Percentiles rank a stretch among this genome's conserved stretches.
Evolutionary conservation across 306 rosid genomes (phyloP).

Genomic region (Quercus rubra): DNA sequence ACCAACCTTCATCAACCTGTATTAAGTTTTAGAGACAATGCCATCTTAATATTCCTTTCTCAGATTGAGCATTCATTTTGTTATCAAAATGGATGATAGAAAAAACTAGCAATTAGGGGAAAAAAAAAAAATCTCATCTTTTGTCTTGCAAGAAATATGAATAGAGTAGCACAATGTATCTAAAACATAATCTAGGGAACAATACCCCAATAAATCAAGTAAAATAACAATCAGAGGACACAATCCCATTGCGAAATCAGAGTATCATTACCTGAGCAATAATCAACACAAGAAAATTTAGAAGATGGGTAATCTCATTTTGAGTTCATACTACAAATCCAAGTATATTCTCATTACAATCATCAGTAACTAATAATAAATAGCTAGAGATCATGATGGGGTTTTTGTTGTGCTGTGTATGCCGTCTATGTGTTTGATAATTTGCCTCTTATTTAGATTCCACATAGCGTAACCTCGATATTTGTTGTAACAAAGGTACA

Average conservation of each 20-base stretch:
- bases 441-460: not conserved
- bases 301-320: not conserved
- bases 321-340: not conserved
- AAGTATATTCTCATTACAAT: not conserved
- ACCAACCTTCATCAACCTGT: too few relatives aligned
- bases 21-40: too few relatives aligned
- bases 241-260: not conserved
- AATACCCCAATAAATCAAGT: not conserved
- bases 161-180: too few relatives aligned
- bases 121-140: too few relatives aligned
- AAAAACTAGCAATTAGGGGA: too few relatives aligned
- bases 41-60: too few relatives aligned
- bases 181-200: too few relatives aligned
- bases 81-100: too few relatives aligned
- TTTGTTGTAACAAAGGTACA: not conserved
- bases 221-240: not conserved
- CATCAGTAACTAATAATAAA: not conserved
- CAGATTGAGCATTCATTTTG: too few relatives aligned
- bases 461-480: too few relatives aligned
- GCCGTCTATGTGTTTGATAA: not conserved
- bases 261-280: not conserved
- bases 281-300: not conserved
- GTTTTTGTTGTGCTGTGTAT: not conserved
- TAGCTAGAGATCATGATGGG: not conserved
- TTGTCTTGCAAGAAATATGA: too few relatives aligned